Percentiles rank a stretch among this genome's conserved stretches.
Conservation (phyloP, 2,329 filamentous ascomycete species). For the Cordyceps militaris region DNA sequence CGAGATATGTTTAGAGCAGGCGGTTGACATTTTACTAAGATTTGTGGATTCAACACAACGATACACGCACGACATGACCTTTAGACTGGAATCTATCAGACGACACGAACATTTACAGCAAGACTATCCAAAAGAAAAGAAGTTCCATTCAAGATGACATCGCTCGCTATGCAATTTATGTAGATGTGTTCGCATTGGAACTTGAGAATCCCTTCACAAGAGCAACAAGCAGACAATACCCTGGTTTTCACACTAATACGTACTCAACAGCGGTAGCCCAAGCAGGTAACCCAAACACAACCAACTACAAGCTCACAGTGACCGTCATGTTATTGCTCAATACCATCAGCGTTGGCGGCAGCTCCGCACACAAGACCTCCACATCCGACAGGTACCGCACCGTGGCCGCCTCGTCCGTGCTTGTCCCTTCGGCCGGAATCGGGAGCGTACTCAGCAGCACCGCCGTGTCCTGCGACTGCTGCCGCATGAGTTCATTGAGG, state of each 20-base stretch:
- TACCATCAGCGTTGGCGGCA: conserved; percentile 72
- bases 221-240: not conserved
- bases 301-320: conserved; percentile 58
- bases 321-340: conserved; percentile 89
- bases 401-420: conserved; percentile 61
- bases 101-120: not conserved
- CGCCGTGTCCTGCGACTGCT: conserved; percentile 61
- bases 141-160: not conserved
- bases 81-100: not conserved
- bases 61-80: too few species aligned
- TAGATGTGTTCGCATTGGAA: not conserved
- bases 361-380: conserved; percentile 67
- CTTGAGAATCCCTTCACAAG: not conserved
- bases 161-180: conserved; percentile 14
- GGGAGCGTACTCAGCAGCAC: conserved; percentile 80
- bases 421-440: conserved; percentile 71
- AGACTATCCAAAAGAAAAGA: not conserved
- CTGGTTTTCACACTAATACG: not conserved
- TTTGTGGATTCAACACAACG: not conserved
- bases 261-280: not conserved
- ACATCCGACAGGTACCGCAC: conserved; percentile 69
- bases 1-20: not conserved
- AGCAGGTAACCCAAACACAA: not conserved
- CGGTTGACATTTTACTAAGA: not conserved
- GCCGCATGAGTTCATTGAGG: conserved; percentile 73